Evolutionary conservation across 2,329 filamentous ascomycete genomes (phyloP), one percentile per base, ranked within the genome.

Genomic region (Colletotrichum destructivum): DNA sequence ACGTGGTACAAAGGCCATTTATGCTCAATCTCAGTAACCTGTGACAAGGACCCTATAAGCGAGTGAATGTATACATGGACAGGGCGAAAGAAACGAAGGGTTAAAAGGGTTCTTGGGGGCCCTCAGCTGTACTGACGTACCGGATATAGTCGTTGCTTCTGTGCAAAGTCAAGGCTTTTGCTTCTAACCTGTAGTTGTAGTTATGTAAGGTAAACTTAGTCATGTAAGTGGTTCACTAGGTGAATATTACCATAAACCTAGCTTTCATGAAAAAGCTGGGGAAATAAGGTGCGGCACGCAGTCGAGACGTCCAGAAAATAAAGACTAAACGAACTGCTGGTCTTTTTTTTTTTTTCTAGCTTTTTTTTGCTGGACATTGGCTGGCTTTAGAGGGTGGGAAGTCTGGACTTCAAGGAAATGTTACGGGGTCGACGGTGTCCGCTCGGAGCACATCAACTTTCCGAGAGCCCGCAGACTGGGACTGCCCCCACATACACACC

Each of bases 351-450:
- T 12, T 9, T 9, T 1, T 0, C n/a, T n/a, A n/a, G 26, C 23
- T 9, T 38, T 38, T 38, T 52, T n/a, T 8, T 18, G 38, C 52
- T 35, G 35, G 51, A 68, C 31, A 18, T 26, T 31, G 31, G 64
- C 49, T 59, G 65, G 26, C 42, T 63, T 60, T 63, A 69, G 69
- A 63, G 15, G 52, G 51, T 71, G 59, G 69, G 68, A 55, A 59
- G 49, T 69, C 62, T 62, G 64, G 69, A 69, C 64, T 42, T 63
- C 59, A 59, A 60, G 46, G 65, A 69, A 71, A 63, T 54, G 35
- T 18, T 57, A 63, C 69, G 69, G 67, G 64, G 64, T 71, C 51
- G 54, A 56, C 57, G 69, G 69, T 51, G 62, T 62, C 69, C 69
- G 59, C 59, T 69, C 69, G 69, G 69, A 54, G 49, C 64, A 62